A percentile compares a stretch with the other conserved stretches of the same genome.
Evolutionary conservation across 495 filamentous ascomycete genomes (phyloP).

Genomic region (Penicillium robsamsonii): DNA sequence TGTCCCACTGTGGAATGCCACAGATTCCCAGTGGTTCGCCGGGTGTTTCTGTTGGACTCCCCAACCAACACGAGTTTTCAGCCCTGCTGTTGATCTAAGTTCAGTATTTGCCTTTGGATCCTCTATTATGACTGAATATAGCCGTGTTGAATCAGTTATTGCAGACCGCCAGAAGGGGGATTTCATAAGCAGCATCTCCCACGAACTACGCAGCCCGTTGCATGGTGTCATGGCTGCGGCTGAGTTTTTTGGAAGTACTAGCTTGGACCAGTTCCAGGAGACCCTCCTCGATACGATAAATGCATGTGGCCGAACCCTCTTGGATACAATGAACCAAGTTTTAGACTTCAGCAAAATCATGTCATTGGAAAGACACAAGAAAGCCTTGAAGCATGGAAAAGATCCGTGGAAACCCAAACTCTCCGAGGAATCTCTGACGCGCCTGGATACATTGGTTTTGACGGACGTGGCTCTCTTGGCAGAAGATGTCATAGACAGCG

Average conservation of each 20-base stretch:
- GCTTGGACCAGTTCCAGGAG: conserved; percentile 34
- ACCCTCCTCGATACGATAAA: conserved; percentile 63
- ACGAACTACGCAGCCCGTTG: conserved; percentile 69
- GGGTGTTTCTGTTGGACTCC: conserved; percentile 55
- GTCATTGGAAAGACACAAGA: conserved; percentile 15
- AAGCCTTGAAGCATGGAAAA: conserved; percentile 7
- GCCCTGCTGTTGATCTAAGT: conserved; percentile 48
- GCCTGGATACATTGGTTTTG: conserved; percentile 10
- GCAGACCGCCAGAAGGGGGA: conserved; percentile 57
- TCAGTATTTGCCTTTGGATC: conserved; percentile 62
- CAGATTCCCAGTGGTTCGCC: conserved; percentile 60
- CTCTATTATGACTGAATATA: conserved; percentile 64
- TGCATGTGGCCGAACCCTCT: conserved; percentile 61
- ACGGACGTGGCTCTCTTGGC: conserved; percentile 13
- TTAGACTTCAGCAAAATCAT: conserved; percentile 25
- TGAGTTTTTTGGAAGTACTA: conserved; percentile 46
- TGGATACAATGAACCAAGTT: conserved; percentile 47
- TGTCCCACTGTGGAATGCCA: conserved; percentile 60
- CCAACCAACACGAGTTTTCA: conserved; percentile 29
- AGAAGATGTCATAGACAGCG: conserved; percentile 21
- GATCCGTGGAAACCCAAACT: conserved; percentile 1
- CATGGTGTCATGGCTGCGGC: conserved; percentile 65
- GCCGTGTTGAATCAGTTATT: conserved; percentile 46
- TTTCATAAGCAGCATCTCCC: conserved; percentile 70
- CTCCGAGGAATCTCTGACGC: neutral